Percentiles rank a stretch among this genome's conserved stretches.
Conservation (phyloP, 352 stramenopile genomes). For the Pythium phragmiticola region DNA sequence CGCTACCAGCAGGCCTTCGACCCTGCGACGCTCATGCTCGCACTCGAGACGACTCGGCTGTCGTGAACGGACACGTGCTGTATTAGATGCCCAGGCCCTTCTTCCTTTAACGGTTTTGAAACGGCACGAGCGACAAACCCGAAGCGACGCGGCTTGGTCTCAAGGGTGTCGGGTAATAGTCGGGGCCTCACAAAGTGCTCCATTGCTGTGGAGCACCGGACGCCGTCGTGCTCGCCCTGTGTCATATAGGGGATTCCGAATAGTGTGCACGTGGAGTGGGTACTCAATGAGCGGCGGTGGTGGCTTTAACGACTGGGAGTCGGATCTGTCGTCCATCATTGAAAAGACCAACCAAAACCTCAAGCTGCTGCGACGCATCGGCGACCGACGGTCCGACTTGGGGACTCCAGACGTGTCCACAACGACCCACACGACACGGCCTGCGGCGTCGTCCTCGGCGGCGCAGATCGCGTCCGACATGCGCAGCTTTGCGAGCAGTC, state of each 20-base stretch:
- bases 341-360: constrained; percentile 89
- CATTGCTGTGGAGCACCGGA: neutral
- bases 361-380: constrained; percentile 77
- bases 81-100: neutral
- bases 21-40: constrained; percentile 12
- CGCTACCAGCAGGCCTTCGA: constrained; percentile 34
- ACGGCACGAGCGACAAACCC: neutral
- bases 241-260: neutral
- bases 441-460: constrained; percentile 22
- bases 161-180: neutral
- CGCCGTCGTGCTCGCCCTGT: neutral
- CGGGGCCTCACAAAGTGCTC: neutral
- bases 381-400: constrained; percentile 62
- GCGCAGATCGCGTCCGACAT: constrained; percentile 29
- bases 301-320: constrained; percentile 73
- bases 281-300: constrained; percentile 41
- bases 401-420: neutral
- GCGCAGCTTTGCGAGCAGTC: constrained; percentile 27
- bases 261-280: neutral
- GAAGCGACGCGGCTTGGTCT: neutral
- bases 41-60: constrained; percentile 7
- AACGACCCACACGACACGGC: constrained; percentile 1
- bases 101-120: constrained; percentile 18
- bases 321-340: constrained; percentile 83
- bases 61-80: constrained; percentile 6